phyloP scores from a whole-genome alignment of 2,329 filamentous ascomycete genomes.

The Aureobasidium zeae region DNA sequence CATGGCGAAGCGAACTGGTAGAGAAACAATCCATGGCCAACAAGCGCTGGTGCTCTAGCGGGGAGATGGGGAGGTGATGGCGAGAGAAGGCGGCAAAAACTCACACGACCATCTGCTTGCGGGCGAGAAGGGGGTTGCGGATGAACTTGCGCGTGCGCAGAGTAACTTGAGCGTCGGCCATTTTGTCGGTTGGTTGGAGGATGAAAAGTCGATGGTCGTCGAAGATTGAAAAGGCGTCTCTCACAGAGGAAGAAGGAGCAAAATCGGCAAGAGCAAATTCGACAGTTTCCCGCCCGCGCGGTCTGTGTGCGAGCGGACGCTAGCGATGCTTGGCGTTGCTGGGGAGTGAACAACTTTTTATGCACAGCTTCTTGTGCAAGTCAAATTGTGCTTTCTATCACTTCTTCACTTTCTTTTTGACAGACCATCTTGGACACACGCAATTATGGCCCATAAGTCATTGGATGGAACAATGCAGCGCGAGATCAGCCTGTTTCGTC shows the following conservation, averaged over 20 bases:
- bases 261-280: slow-evolving; percentile 3
- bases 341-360: neutral
- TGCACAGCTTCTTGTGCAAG: neutral
- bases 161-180: slow-evolving; percentile 64
- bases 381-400: no score
- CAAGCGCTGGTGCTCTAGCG: slow-evolving; percentile 10
- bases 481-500: slow-evolving; percentile 45
- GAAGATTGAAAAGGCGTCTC: slow-evolving; percentile 13
- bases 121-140: slow-evolving; percentile 96
- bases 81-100: slow-evolving; percentile 20
- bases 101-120: slow-evolving; percentile 99
- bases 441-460: neutral
- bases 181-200: slow-evolving; percentile 67
- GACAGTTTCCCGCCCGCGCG: neutral
- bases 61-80: neutral
- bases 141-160: slow-evolving; percentile 98
- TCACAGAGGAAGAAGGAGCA: slow-evolving; percentile 3
- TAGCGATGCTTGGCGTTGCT: neutral
- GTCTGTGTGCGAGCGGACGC: slow-evolving; percentile 2
- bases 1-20: neutral
- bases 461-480: neutral
- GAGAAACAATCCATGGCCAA: neutral
- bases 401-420: neutral
- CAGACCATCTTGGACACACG: no score
- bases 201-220: neutral